A percentile compares a stretch with the other conserved stretches of the same genome.
These are phyloP conservation scores for Sclerotinia sclerotiorum DNA, from an alignment of 2,329 filamentous ascomycete species.

Conservation along the genomic window DNA sequence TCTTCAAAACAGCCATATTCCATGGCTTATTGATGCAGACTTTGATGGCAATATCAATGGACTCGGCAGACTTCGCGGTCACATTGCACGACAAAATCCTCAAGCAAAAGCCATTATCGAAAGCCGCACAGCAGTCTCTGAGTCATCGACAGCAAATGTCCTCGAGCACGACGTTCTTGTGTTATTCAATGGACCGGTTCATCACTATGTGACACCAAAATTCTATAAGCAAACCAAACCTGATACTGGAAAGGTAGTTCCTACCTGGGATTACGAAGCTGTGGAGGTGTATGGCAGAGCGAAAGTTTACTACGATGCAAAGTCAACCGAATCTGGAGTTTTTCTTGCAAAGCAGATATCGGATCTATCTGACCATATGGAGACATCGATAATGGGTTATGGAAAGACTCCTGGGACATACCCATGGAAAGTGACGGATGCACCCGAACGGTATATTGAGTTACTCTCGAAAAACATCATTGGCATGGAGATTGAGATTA, in stretches of 20 bases:
- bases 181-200: constrained; percentile 57
- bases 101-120: constrained; percentile 62
- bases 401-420: constrained; percentile 41
- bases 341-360: constrained; percentile 55
- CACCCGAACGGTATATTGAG: constrained; percentile 56
- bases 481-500: constrained; percentile 59
- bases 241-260: constrained; percentile 62
- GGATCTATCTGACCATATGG: constrained; percentile 53
- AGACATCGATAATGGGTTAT: constrained; percentile 58
- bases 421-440: constrained; percentile 59
- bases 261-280: constrained; percentile 70
- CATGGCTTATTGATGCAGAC: not conserved
- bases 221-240: constrained; percentile 69
- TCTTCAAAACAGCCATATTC: constrained; percentile 14
- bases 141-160: constrained; percentile 28
- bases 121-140: constrained; percentile 34
- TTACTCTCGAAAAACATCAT: constrained; percentile 59
- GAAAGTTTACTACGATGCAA: constrained; percentile 53
- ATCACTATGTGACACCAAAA: constrained; percentile 68
- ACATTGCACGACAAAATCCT: constrained; percentile 62
- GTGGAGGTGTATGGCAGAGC: constrained; percentile 63
- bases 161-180: constrained; percentile 58
- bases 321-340: constrained; percentile 45
- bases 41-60: not conserved
- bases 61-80: constrained; percentile 51